Conservation (phyloP, 2,329 filamentous ascomycete genomes). For the Cercospora citrullina region DNA sequence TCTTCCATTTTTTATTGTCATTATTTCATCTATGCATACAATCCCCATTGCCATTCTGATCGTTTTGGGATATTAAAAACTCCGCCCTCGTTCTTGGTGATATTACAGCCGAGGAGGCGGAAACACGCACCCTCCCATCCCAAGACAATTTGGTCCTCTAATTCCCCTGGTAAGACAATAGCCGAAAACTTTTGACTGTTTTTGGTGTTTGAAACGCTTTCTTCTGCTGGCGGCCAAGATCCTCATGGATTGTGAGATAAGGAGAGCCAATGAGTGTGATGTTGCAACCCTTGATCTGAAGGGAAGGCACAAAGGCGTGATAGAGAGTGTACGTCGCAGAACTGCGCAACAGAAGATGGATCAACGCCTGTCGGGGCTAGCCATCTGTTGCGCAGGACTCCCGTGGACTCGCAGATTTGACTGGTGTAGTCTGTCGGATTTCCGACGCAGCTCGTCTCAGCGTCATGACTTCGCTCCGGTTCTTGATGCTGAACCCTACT, state of each 20-base stretch:
- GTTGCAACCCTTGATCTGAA: neutral
- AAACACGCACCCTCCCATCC: neutral
- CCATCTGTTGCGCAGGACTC: constrained; percentile 7
- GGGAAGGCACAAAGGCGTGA: neutral
- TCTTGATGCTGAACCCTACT: neutral
- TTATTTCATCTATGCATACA: constrained; percentile 18
- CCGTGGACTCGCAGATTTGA: neutral
- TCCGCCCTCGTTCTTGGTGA: constrained; percentile 10
- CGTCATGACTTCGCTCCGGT: neutral
- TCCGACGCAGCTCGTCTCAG: neutral
- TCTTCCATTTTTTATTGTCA: constrained; percentile 8
- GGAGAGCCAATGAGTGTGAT: constrained; percentile 5
- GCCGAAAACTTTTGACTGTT: constrained; percentile 4
- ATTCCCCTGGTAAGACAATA: neutral
- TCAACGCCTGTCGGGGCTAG: constrained; percentile 16
- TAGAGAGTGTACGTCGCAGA: neutral
- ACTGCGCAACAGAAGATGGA: constrained; percentile 5
- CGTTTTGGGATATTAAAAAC: constrained; percentile 15
- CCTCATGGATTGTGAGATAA: neutral
- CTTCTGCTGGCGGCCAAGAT: neutral
- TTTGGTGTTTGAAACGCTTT: constrained; percentile 1
- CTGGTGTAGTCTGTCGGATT: neutral
- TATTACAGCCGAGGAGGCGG: neutral
- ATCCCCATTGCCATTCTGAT: constrained; percentile 8
- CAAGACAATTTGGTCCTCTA: neutral